Base-by-base conservation (phyloP, 352 stramenopile species). In the Thraustochytrium sp. region DNA sequence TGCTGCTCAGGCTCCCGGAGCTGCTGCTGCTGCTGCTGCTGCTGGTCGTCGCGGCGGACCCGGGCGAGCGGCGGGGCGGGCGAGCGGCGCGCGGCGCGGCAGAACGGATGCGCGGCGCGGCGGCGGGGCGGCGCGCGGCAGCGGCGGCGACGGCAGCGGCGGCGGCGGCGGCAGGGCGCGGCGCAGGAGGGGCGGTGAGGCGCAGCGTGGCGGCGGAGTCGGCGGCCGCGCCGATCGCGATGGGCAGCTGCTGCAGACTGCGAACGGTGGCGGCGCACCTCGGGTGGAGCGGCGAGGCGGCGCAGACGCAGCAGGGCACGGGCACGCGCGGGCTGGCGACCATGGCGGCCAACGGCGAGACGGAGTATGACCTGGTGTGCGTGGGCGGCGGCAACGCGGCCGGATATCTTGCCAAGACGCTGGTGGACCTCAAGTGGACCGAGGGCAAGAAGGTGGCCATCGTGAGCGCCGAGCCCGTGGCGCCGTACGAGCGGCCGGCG, bases 401-500 rank as follows among this genome's bases (percentile, higher is more conserved):
- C 3, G 68, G 68, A 23, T 80, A 80, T 34, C 48, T 64, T 23
- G 31, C 34, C 46, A 80, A 80, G 46, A 65, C 34, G 34, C 68
- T 80, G 21, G 53, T 65, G 29, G 68, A 80, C 68, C 48, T 64
- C 21, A 38, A 75, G 23, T 75, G 44, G 38, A 53, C 5, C 21
- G 49, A 56, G 59, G 23, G 18, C 59, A 82, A 82, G 4, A 53
- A 74, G 36, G 34, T 78, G 13, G 75, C 75, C 29, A 48, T 84
- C 29, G 55, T 84, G n/a, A 49, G 40, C 44, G 31, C 8, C 1
- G 75, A 84, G 61, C 55, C 55, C 3, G 75, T 84, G 31, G 37
- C 75, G 18, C 75, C 75, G 21, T 85, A 85, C 42, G 77, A 85
- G 72, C 59, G 77, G 0, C 77, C 77, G 26, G 77, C 77, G 26